phyloP scores from a whole-genome alignment of 768 basidiomycete genomes.

The Russula emetica region DNA sequence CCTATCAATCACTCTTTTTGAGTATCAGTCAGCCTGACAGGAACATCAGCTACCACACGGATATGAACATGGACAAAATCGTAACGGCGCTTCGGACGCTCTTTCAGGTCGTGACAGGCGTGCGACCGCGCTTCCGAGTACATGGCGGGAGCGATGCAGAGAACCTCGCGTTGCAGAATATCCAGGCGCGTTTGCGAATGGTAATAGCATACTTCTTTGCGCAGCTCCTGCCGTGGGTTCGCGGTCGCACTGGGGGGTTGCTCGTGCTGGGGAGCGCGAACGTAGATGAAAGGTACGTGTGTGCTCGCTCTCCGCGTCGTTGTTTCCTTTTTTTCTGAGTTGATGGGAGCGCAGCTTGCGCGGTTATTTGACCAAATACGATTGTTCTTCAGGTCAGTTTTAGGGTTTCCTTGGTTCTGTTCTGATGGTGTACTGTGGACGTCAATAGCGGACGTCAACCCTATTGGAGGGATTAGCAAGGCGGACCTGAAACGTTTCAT shows the following conservation, averaged over 20 bases:
- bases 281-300: constrained; percentile 87
- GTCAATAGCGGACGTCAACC: constrained; percentile 85
- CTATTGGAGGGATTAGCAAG: constrained; percentile 97
- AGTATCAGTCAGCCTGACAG: not conserved
- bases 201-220: constrained; percentile 93
- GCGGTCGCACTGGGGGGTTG: constrained; percentile 78
- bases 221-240: constrained; percentile 87
- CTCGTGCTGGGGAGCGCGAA: constrained; percentile 97
- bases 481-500: constrained; percentile 97
- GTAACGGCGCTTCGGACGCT: constrained; percentile 80
- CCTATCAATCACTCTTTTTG: not conserved
- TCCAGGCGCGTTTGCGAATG: constrained; percentile 94
- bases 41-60: constrained; percentile 74
- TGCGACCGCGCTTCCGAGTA: constrained; percentile 69
- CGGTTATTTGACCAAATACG: constrained; percentile 97
- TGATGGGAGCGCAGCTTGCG: constrained; percentile 57
- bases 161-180: constrained; percentile 96
- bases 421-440: constrained; percentile 11
- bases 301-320: not conserved
- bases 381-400: constrained; percentile 77
- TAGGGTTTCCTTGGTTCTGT: not conserved
- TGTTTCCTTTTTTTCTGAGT: not conserved
- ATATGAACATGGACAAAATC: constrained; percentile 92
- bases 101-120: constrained; percentile 77
- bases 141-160: constrained; percentile 86